Evolutionary conservation across 2,329 filamentous ascomycete genomes (phyloP), one percentile per base, ranked within the genome.

Genomic region (Diaporthe sp.): DNA sequence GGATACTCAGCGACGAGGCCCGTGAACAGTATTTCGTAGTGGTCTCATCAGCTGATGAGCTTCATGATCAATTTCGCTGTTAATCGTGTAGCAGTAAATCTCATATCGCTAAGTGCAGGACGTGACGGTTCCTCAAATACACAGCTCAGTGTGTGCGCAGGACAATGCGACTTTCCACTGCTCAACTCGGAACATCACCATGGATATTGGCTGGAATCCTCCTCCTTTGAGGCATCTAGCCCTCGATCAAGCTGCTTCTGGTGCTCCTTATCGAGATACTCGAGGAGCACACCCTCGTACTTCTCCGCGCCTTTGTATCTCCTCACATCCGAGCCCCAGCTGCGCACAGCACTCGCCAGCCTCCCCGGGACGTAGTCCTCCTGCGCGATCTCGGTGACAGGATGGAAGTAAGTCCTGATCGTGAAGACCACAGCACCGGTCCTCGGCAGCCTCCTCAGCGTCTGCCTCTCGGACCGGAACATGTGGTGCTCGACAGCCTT

Each of bases 331-430:
- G 93, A 91, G 1, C 92, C 94, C 95, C 95, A 97, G 81, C 94
- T 96, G 52, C 95, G 86, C 5, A 97, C 85, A 7, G 94, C 94
- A 78, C 92, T 94, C 2, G 95, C 95, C 79, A 97, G 82, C 45
- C 95, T 83, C 0, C 95, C 94, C 0, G 95, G 94, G 0, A 97
- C 94, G 81, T 94, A 94, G 25, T 92, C 90, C 83, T 96, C 94
- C 81, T 90, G 82, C 0, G 85, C 91, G 74, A 96, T 89, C 22
- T 92, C 90, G 0, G 87, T 92, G 40, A 96, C 84, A 0, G 93
- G 93, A 75, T 92, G 89, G 79, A 96, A 95, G 82, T 96, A 96
- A 0, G 94, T 96, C 17, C 94, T 86, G 68, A 96, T 95, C 0
- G 94, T 96, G 79, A 96, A 96, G 4, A 92, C 89, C 1, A 92